These are phyloP conservation scores for Pisolithus microcarpus DNA, from an alignment of 768 basidiomycete species.

Conservation along the genomic window DNA sequence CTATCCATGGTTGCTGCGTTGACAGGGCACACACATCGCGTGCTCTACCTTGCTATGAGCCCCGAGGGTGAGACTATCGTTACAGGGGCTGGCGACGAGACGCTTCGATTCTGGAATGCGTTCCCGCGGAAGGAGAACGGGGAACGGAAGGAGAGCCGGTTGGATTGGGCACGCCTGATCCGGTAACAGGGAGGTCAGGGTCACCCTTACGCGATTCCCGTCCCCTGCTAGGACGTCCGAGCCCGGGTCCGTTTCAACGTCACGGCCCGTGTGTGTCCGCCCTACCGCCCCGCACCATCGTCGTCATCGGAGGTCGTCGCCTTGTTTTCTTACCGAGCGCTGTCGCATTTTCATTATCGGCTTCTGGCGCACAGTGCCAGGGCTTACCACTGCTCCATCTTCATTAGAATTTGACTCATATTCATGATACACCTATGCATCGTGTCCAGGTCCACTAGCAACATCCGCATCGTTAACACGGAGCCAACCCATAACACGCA, in stretches of 20 bases:
- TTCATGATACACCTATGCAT: not conserved
- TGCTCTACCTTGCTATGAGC: slow-evolving; percentile 95
- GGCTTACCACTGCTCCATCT: not conserved
- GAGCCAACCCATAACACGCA: not conserved
- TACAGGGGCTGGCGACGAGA: slow-evolving; percentile 97
- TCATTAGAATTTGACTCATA: not conserved
- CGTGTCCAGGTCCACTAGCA: not conserved
- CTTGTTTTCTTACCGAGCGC: not conserved
- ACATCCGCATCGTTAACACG: not conserved
- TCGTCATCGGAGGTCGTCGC: not conserved
- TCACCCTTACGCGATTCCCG: not conserved
- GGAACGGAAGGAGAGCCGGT: slow-evolving; percentile 30
- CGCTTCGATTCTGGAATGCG: slow-evolving; percentile 94
- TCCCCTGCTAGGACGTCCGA: not conserved
- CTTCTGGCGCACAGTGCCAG: not conserved
- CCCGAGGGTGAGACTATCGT: slow-evolving; percentile 98
- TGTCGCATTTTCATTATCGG: not conserved
- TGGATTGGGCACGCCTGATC: slow-evolving; percentile 48
- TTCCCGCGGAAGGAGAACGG: slow-evolving; percentile 68
- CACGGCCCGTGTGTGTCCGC: too few relatives aligned
- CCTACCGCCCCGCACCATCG: too few relatives aligned
- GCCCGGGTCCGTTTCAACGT: not conserved
- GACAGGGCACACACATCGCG: slow-evolving; percentile 91
- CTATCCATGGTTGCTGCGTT: slow-evolving; percentile 92
- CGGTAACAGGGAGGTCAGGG: slow-evolving; percentile 25